Evolutionary conservation across 1,139 yeast species (phyloP).

Genomic region (Taphrina wiesneri): DNA sequence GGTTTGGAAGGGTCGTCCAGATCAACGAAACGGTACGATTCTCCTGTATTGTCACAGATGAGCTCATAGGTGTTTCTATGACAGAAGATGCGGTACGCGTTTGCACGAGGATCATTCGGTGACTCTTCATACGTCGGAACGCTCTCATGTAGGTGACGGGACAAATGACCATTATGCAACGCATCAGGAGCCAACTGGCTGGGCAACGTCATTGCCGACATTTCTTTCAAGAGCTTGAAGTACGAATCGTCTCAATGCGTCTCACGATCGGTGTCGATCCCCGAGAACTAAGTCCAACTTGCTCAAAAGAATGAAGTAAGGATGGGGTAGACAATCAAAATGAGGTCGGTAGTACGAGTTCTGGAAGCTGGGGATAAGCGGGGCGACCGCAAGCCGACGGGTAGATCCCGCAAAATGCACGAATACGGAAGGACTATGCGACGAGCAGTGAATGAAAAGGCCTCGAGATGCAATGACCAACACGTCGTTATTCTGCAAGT

Average conservation of each 20-base stretch:
- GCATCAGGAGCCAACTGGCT: background rate
- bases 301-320: too few relatives aligned
- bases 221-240: too few relatives aligned
- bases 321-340: too few relatives aligned
- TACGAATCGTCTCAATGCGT: too few relatives aligned
- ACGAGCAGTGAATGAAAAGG: too few relatives aligned
- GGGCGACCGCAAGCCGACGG: background rate
- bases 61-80: background rate
- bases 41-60: background rate
- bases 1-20: background rate
- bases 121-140: conserved; percentile 12
- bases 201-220: background rate
- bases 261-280: too few relatives aligned
- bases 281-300: too few relatives aligned
- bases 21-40: background rate
- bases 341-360: background rate
- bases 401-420: background rate
- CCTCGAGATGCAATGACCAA: too few relatives aligned
- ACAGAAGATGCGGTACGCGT: conserved; percentile 6
- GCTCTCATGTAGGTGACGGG: conserved; percentile 4
- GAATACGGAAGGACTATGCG: background rate
- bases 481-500: too few relatives aligned
- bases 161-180: background rate
- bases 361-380: background rate
- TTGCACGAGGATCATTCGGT: conserved; percentile 15